Evolutionary conservation across 2,329 filamentous ascomycete species (phyloP).

Genomic region (Truncatella angustata): DNA sequence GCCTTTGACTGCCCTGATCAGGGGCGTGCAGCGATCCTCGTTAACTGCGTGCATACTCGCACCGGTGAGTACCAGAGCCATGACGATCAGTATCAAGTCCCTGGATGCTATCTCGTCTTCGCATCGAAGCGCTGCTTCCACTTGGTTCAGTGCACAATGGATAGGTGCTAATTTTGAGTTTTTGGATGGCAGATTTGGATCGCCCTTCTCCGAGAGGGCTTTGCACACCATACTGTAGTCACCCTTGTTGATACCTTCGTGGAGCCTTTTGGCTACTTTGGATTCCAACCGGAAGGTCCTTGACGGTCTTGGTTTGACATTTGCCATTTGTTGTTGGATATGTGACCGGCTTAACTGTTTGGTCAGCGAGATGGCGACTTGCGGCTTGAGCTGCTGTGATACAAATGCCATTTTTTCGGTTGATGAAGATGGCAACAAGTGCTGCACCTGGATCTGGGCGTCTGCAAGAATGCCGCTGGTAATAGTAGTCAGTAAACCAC

Average conservation of each 20-base stretch:
- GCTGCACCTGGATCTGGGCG: constrained; percentile 16
- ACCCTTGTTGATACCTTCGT: constrained; percentile 16
- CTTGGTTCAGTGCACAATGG: constrained; percentile 16
- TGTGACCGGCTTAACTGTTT: constrained; percentile 12
- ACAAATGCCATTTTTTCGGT: constrained; percentile 9
- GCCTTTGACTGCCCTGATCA: constrained; percentile 18
- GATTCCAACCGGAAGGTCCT: constrained; percentile 9
- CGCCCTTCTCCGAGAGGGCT: constrained; percentile 16
- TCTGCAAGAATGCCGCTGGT: constrained; percentile 15
- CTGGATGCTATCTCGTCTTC: constrained; percentile 14
- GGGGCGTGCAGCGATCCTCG: constrained; percentile 17
- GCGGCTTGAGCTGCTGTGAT: constrained; percentile 16
- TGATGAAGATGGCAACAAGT: constrained; percentile 7
- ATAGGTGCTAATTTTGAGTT: constrained; percentile 15
- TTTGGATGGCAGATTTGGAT: constrained; percentile 16
- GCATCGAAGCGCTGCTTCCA: constrained; percentile 15
- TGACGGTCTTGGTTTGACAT: constrained; percentile 15
- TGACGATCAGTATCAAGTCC: constrained; percentile 17
- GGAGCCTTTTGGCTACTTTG: constrained; percentile 16
- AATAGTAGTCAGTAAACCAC: too few species aligned
- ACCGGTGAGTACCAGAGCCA: constrained; percentile 17
- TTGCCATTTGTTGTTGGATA: constrained; percentile 16
- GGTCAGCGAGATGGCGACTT: constrained; percentile 16
- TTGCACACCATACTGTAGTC: constrained; percentile 18
- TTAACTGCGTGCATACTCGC: constrained; percentile 15